phyloP scores from a whole-genome alignment of 202 grass and related monocot species.

The Cymbopogon flexuosus region DNA sequence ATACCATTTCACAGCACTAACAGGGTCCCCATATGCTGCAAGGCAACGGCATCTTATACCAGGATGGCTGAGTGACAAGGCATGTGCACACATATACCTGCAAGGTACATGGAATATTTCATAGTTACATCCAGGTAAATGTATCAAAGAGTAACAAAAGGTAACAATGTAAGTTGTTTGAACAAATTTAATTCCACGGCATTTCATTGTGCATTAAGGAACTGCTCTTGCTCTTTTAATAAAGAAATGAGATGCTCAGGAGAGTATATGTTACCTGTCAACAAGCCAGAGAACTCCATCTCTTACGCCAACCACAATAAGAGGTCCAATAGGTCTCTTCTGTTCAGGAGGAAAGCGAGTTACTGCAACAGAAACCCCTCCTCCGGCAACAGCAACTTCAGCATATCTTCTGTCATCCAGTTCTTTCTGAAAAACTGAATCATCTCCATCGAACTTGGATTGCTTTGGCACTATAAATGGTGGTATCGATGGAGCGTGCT shows the following conservation, averaged over 20 bases:
- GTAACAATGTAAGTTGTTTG: neutral
- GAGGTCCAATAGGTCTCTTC: constrained; percentile 91
- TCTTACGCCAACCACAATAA: constrained; percentile 88
- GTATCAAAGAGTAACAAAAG: constrained; percentile 1
- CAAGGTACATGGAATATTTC: constrained; percentile 28
- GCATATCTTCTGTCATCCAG: constrained; percentile 81
- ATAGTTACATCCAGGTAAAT: constrained; percentile 25
- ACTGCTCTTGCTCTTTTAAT: constrained; percentile 27
- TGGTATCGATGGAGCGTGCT: constrained; percentile 84
- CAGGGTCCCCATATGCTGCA: constrained; percentile 92
- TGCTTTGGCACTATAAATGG: constrained; percentile 94
- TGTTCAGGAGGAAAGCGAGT: constrained; percentile 91
- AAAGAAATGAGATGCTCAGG: constrained; percentile 23
- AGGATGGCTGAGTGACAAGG: constrained; percentile 94
- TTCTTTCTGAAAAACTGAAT: constrained; percentile 75
- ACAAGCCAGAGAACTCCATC: constrained; percentile 95
- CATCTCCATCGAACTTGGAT: constrained; percentile 65
- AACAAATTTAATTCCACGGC: neutral
- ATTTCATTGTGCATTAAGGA: constrained; percentile 12
- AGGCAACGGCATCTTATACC: constrained; percentile 96
- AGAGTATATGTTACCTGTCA: constrained; percentile 58
- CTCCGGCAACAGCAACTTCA: constrained; percentile 98
- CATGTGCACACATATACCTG: constrained; percentile 99
- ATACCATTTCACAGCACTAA: constrained; percentile 98
- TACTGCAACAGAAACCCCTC: constrained; percentile 92